Base-by-base conservation (phyloP, 106 monocot genomes). In the Acorus gramineus region DNA sequence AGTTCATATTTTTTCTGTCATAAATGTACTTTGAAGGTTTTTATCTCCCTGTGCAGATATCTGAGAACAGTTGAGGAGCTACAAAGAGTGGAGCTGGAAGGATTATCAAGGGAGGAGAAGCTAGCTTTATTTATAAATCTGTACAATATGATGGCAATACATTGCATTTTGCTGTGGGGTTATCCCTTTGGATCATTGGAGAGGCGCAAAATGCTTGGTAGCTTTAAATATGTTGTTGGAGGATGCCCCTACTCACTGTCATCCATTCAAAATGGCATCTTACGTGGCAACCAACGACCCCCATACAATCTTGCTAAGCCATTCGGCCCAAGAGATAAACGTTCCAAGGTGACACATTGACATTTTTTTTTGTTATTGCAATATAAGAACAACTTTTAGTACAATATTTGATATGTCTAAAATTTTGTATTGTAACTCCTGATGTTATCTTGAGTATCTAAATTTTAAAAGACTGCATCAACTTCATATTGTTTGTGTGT, bases 71-170 rank as follows among this genome's bases (percentile, higher is more conserved):
- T 73, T 53, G 89, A 94, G 76, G 93, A 86, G 71, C 86, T 94
- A 47, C 89, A 94, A 47, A 89, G 93, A 69, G 93, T 89, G 53
- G 84, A 86, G 7, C 64, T 86, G 61, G 74, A 81, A 43, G 67
- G 60, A 14, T 63, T 86, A 48, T 79, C 89, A 11, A 86, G 86
- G 54, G 93, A 94, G 77, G 93, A 94, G 57, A 94, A 84, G 51
- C 86, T 94, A 51, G 78, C 93, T 46, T 94, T 94, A 61, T 94
- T 94, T 59, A 86, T 94, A 64, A 94, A 94, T 73, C 71, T 94
- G 6, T 82, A 94, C 50, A 94, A 94, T 57, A 94, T 89, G 89
- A 94, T 94, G 89, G 81, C 78, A 7, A 84, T 94, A 45, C 89
- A 94, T 86, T 89, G 86, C 43, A 82, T 84, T 71, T 63, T 85